Evolutionary conservation across 805 yeast genomes (phyloP), one percentile per base, ranked within the genome.

Genomic region (Metschnikowia bowlesiae): DNA sequence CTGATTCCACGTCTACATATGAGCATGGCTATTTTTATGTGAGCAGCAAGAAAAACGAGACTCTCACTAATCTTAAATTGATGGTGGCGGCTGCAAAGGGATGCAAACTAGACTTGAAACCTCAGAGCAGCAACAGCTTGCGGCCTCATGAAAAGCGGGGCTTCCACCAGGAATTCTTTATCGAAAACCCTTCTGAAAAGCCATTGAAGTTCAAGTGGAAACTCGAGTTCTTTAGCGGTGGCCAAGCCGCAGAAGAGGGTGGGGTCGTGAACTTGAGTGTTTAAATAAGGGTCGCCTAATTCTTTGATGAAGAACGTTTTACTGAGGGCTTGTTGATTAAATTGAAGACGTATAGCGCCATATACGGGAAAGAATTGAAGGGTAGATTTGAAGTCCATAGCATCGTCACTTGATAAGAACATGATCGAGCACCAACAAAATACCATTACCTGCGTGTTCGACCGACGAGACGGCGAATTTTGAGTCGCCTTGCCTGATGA

Each of bases 181-280:
- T 67, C 34, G 75, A 71, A 46, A 73, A 68, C 56, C 59, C 67
- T 7, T 47, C 52, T 28, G 56, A 61, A 36, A 74, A 70, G 58
- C 64, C 63, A 28, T 69, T 85, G 57, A 87, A 86, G 66, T 74
- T 89, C 51, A 85, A 88, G 65, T 89, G 91, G 92, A 87, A 84
- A 65, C 76, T 79, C 26, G 79, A 79, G 50, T 88, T 80, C 63
- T 58, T 61, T 9, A 62, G 76, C 8, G 44, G 43, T 8, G 53
- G 58, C 33, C 48, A 39, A 22, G 29, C 32, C 37, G 43, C 34
- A 31, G 56, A 50, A 32, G 55, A 53, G 37, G 53, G 47, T 13
- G 56, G 58, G 9, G 49, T 53, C 36, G 49, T 53, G 22, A 49
- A 34, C 16, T 52, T 52, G 44, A 47, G 44, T 39, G 22, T 22